Conservation (phyloP, 1,284 basidiomycete species). For the Cryptococcus sp. region DNA sequence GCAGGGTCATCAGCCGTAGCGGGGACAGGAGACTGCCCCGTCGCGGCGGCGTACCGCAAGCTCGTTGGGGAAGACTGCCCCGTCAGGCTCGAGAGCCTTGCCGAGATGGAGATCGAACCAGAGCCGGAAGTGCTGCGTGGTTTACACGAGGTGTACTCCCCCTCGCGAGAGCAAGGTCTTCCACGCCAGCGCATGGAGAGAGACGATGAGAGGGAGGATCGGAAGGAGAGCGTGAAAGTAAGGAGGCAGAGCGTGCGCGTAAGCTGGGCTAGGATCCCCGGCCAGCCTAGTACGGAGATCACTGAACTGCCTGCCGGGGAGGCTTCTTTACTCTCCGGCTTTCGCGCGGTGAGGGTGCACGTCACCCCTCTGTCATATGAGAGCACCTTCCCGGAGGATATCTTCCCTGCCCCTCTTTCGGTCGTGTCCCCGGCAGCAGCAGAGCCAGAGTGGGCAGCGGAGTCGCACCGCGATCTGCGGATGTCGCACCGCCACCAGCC, state of each 20-base stretch:
- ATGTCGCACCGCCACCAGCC: neutral
- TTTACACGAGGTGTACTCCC: neutral
- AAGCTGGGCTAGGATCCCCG: too few species aligned
- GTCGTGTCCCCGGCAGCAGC: neutral
- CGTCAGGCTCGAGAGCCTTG: too few species aligned
- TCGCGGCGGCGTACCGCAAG: neutral
- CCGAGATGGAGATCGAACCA: neutral
- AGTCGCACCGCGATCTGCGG: neutral
- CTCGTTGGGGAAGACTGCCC: neutral
- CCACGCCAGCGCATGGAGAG: neutral
- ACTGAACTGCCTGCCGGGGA: too few species aligned
- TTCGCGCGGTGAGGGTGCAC: too few species aligned
- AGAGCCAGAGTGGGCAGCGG: neutral
- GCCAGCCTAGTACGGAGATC: too few species aligned
- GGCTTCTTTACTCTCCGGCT: too few species aligned
- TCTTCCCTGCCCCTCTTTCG: neutral
- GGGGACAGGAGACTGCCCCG: neutral
- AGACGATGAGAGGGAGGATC: too few species aligned
- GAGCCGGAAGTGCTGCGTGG: neutral
- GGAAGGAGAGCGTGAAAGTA: neutral
- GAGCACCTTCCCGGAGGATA: neutral
- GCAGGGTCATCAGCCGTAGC: neutral
- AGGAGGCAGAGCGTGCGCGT: neutral
- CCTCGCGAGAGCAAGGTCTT: neutral
- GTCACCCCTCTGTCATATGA: neutral